Base-by-base conservation (phyloP, 352 stramenopile genomes). In the Pythium vanterpoolii region DNA sequence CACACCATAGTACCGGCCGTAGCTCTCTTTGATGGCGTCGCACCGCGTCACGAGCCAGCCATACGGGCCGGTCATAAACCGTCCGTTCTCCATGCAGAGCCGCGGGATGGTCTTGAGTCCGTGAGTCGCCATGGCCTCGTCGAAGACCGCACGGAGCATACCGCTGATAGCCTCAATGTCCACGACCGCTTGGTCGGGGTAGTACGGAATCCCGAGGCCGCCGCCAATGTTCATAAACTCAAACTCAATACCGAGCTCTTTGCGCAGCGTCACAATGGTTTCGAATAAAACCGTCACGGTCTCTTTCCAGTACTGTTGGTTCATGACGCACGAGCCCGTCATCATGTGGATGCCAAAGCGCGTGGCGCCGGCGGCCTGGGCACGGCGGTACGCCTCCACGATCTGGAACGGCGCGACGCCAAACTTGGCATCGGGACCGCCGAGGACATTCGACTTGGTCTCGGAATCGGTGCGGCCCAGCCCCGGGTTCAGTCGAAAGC, bases 341-440 rank as follows among this genome's bases (percentile, higher is more conserved):
- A 96, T 96, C 87, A 96, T 96, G 76, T 96, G 87, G 55, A 96
- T 94, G 47, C 87, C 87, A 66, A 96, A 96, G 55, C 86, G 82
- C 33, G 72, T 96, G 34, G 87, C 82, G 18, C 87, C 87, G 1
- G 78, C 76, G 36, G 79, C 76, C 63, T 95, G 73, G 8, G 87
- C 87, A 59, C 83, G 83, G 60, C 82, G 82, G 68, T 96, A 96
- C 28, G 85, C 87, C 34, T 95, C 85, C 16, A 95, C 74, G 48
- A 96, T 93, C 69, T 96, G 82, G 67, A 93, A 95, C 8, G 81
- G 83, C 14, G 86, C 69, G 18, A 96, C 86, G 43, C 87, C 87
- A 60, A 96, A 96, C 77, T 96, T 96, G 68, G 87, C 87, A 62
- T 93, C 74, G 2, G 87, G 87, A 7, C 87, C 87, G 23, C 87